Evolutionary conservation across 2,329 filamentous ascomycete genomes (phyloP).

Genomic region (Aspergillus tamarii): DNA sequence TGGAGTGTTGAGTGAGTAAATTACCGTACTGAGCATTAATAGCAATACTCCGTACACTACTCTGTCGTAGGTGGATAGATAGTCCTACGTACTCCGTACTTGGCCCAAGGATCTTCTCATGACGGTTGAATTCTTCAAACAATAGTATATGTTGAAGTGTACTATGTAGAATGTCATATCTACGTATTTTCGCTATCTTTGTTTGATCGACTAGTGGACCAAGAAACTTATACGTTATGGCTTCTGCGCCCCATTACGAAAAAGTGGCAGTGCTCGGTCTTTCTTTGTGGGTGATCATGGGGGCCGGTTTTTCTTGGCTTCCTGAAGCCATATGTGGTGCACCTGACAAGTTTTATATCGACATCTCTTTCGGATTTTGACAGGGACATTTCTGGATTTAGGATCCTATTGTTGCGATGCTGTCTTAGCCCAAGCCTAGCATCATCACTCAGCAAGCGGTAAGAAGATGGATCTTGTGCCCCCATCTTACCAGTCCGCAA

Average conservation of each 20-base stretch:
- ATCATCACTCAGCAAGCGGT: conserved; percentile 1
- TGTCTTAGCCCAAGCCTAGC: neutral
- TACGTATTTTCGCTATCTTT: neutral
- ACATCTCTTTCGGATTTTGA: neutral
- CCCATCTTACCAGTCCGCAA: conserved; percentile 63
- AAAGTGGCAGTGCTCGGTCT: neutral
- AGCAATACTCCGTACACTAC: neutral
- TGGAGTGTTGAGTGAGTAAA: neutral
- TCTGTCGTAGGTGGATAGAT: neutral
- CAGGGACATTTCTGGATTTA: neutral
- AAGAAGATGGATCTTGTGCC: conserved; percentile 59
- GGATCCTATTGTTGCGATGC: neutral
- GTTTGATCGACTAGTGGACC: neutral
- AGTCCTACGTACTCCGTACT: neutral
- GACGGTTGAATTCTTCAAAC: neutral
- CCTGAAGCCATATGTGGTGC: neutral
- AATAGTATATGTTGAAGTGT: neutral
- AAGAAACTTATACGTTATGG: neutral
- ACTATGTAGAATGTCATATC: neutral
- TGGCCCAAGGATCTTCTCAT: neutral
- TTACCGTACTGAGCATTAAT: neutral
- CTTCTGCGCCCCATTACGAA: conserved; percentile 1
- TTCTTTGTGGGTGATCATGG: neutral
- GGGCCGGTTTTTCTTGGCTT: conserved; percentile 2
- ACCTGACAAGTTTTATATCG: neutral